A percentile compares a stretch with the other conserved stretches of the same genome.
These are phyloP conservation scores for Geosmithia flava DNA, from an alignment of 2,329 filamentous ascomycete species.

Conservation along the genomic window DNA sequence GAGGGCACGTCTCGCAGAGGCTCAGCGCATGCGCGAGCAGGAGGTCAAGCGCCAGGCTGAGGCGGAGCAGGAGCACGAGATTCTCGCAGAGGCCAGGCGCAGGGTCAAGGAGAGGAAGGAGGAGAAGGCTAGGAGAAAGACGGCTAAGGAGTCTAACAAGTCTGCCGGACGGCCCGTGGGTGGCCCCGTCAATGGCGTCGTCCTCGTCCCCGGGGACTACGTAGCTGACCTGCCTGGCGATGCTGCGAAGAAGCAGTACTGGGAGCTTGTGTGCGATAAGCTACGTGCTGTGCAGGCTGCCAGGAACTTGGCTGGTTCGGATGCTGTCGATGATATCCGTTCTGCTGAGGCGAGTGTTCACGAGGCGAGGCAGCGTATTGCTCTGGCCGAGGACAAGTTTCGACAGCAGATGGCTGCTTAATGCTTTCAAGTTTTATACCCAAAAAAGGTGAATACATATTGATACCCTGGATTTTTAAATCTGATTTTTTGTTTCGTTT, in stretches of 20 bases:
- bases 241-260: constrained; percentile 19
- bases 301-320: constrained; percentile 13
- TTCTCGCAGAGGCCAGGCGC: constrained; percentile 21
- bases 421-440: constrained; percentile 4
- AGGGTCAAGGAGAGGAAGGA: constrained; percentile 26
- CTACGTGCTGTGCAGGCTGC: constrained; percentile 23
- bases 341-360: constrained; percentile 15
- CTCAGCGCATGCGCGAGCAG: constrained; percentile 22
- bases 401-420: constrained; percentile 13
- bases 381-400: constrained; percentile 23
- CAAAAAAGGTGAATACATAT: background rate
- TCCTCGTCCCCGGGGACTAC: constrained; percentile 23
- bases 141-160: constrained; percentile 21
- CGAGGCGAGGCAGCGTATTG: constrained; percentile 18
- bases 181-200: constrained; percentile 18
- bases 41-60: constrained; percentile 19
- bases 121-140: constrained; percentile 23
- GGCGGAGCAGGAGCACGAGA: constrained; percentile 25
- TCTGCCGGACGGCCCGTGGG: constrained; percentile 9
- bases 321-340: constrained; percentile 12
- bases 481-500: background rate
- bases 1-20: constrained; percentile 21
- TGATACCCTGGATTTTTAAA: background rate
- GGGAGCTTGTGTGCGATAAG: constrained; percentile 28
- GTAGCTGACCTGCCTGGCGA: constrained; percentile 11